Base-by-base conservation (phyloP, 2,329 filamentous ascomycete genomes). In the Fusarium mundagurra region DNA sequence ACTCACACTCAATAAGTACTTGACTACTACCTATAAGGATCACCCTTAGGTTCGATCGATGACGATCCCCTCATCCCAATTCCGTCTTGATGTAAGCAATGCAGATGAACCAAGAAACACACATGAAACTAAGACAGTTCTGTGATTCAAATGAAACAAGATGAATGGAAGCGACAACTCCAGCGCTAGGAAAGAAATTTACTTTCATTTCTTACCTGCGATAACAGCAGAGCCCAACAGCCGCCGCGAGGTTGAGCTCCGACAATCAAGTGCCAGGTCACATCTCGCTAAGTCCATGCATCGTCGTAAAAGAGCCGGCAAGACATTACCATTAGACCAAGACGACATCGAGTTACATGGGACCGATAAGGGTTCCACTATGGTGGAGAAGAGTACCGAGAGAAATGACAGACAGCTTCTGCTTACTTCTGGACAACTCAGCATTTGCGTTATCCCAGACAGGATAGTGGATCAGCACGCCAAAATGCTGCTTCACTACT, bases 171-270 rank as follows among this genome's bases (percentile, higher is more conserved):
- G 1, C 1, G 6, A 1, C 2, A 2, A 5, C 2, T 7, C 17
- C 0, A 6, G 3, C 7, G 13, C 14, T 2, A 24, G 4, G 1
- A 24, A 14, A 5, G 31, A n/a, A 8, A 18, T 8, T 0, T 10
- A 14, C 10, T 29, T 68, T 7, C 27, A 29, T 20, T 68, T 68
- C 17, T 9, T 68, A 6, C 66, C 66, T 3, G n/a, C 39, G 5
- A 22, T 43, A 6, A 68, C 66, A 6, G 29, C 29, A 16, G 9
- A 48, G 2, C 31, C 34, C 17, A 33, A 10, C 9, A 68, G 31
- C 5, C 63, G 64, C 22, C 64, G 66, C 3, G 66, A 62, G 33
- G 24, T 38, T n/a, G 66, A 68, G 47, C 66, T 68, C 5, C 66
- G 47, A 16, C 64, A 43, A 20, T 66, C 64, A 7, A 68, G 55